Conservation (phyloP, 148 eudicot species). For the Pouteria glomerata region DNA sequence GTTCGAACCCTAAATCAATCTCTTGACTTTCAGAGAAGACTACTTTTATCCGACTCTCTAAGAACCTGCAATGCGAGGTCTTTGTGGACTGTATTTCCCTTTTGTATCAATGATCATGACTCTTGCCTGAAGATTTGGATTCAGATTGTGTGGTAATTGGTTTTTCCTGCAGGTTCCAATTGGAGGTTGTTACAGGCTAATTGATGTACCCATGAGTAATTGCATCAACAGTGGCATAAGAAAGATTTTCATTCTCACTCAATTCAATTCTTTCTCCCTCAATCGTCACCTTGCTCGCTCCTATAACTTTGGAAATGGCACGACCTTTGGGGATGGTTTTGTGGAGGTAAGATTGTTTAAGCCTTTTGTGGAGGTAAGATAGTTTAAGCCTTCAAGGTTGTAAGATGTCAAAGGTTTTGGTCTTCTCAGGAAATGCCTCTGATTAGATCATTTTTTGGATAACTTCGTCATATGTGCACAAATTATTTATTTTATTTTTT, state of each 20-base stretch:
- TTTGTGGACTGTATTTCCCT: no score
- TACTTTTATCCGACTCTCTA: no score
- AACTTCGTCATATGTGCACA: no score
- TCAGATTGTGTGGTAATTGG: not conserved
- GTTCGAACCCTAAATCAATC: no score
- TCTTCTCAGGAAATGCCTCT: not conserved
- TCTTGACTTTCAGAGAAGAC: no score
- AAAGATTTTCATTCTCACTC: slow-evolving; percentile 87
- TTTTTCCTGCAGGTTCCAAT: slow-evolving; percentile 67
- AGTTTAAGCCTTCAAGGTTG: not conserved
- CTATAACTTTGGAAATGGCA: slow-evolving; percentile 78
- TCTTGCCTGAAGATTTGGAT: not conserved
- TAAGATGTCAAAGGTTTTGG: not conserved
- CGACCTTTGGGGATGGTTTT: slow-evolving; percentile 84
- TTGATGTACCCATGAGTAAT: slow-evolving; percentile 99
- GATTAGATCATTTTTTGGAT: not conserved
- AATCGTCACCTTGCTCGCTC: slow-evolving; percentile 85
- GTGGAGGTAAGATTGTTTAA: slow-evolving; percentile 61
- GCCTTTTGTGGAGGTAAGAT: not conserved
- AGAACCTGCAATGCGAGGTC: no score
- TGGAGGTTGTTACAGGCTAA: slow-evolving; percentile 91
- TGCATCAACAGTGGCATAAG: no score
- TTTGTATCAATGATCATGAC: not conserved
- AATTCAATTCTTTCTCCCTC: slow-evolving; percentile 84
- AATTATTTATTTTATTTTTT: not conserved